Conservation (phyloP, 2,329 filamentous ascomycete genomes). For the Penicillium sp. region DNA sequence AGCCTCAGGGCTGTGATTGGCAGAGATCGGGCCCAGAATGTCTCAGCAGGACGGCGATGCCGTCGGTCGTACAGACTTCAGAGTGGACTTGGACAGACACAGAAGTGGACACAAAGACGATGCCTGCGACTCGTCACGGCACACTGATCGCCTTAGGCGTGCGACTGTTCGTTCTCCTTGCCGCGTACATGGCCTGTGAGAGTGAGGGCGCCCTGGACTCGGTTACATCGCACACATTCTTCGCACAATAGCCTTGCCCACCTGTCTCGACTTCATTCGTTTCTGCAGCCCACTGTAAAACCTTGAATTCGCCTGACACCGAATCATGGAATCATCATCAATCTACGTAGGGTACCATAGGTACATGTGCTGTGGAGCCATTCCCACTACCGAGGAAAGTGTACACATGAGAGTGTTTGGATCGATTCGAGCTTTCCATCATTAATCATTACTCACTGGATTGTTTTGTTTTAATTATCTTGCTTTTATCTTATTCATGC, state of each 20-base stretch:
- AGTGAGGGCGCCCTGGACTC: not conserved
- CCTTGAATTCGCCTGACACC: not conserved
- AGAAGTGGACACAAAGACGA: not conserved
- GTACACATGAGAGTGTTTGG: no score
- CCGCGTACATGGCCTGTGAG: constrained; percentile 9
- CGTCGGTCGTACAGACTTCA: constrained; percentile 4
- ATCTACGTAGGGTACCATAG: not conserved
- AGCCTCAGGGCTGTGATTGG: constrained; percentile 1
- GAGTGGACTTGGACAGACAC: not conserved
- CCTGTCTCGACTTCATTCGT: constrained; percentile 4
- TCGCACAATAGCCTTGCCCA: constrained; percentile 9
- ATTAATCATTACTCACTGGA: no score
- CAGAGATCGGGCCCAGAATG: constrained; percentile 1
- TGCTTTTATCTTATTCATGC: no score
- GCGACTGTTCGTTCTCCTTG: constrained; percentile 14
- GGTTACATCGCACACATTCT: constrained; percentile 17
- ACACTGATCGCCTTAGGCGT: constrained; percentile 5
- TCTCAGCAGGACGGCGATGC: constrained; percentile 4
- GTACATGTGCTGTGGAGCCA: no score
- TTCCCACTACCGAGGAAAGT: no score
- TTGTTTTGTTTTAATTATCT: no score
- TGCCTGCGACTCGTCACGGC: constrained; percentile 1
- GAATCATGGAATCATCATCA: not conserved
- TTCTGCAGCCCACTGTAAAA: not conserved
- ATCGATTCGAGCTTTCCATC: no score